Base-by-base conservation (phyloP, 1,139 yeast genomes). In the Zygotorulaspora mrakii region DNA sequence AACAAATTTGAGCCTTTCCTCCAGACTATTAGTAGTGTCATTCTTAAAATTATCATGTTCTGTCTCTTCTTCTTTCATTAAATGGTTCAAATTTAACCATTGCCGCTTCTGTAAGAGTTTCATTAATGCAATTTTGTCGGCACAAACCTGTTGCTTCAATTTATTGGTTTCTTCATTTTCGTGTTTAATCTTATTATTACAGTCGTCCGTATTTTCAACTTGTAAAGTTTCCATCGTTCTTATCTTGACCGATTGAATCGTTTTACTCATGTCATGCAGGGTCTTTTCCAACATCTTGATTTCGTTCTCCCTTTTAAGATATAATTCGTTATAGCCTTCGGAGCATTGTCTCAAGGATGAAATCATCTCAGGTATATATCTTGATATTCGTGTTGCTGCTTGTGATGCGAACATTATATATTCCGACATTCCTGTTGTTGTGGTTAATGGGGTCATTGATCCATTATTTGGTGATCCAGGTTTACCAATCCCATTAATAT, bases 21-120 rank as follows among this genome's bases (percentile, higher is more conserved):
- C 52, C 6, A 48, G 35, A 34, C 43, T 12, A 32, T 30, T 55
- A 40, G 40, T 38, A 27, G 36, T 23, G 22, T 36, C 32, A 25
- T 37, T 21, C 27, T 42, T 33, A 18, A 24, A 17, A 6, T 26
- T 24, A 14, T 28, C 27, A 10, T 57, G 54, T 6, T 51, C 57
- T 34, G 57, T 30, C 43, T 37, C 37, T 22, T 64, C 61, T 39
- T 71, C 70, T 1, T n/a, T n/a, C n/a, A 77, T 74, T 10, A 69
- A 57, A 24, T 58, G 60, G 0, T 76, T 77, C 28, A 82, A 61
- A 35, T 72, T 74, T 34, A 70, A 66, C 1, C 76, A 73, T 52
- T 81, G 88, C 2, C 79, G 66, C 33, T 77, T 67, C 52, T 77
- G 83, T 24, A 78, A 61, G 3, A 73, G 47, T 42, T 64, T 66